Evolutionary conservation across 1,284 basidiomycete species (phyloP).

Genomic region (Ganoderma sp.): DNA sequence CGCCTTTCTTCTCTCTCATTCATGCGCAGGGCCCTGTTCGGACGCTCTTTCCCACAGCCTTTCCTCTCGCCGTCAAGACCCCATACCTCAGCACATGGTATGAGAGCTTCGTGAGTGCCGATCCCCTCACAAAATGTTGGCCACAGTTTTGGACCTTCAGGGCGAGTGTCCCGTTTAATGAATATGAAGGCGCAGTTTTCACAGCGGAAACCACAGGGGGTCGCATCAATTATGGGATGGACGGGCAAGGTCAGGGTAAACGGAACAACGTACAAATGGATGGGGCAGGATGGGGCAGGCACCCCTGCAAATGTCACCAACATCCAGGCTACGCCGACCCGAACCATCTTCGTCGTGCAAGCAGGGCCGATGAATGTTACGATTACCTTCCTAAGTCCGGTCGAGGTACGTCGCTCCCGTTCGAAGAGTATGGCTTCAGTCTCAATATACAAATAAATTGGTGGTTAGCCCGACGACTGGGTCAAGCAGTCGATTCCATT

Average conservation of each 20-base stretch:
- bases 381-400: conserved; percentile 33
- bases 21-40: conserved; percentile 15
- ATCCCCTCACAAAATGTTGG: too few relatives aligned
- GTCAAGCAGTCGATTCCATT: conserved; percentile 44
- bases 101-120: too few relatives aligned
- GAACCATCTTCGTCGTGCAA: conserved; percentile 29
- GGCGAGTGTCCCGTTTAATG: conserved; percentile 2
- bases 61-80: conserved; percentile 25
- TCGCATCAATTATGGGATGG: conserved; percentile 25
- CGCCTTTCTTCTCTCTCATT: conserved; percentile 17
- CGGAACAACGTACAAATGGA: conserved; percentile 30
- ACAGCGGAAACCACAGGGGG: neutral
- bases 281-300: conserved; percentile 17
- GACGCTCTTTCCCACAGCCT: conserved; percentile 20
- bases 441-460: neutral
- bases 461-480: conserved; percentile 39
- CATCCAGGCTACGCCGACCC: conserved; percentile 28
- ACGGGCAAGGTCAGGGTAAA: conserved; percentile 34
- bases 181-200: too few relatives aligned
- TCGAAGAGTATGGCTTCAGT: neutral
- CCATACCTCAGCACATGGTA: conserved; percentile 29
- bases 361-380: conserved; percentile 32
- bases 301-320: conserved; percentile 17
- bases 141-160: conserved; percentile 17
- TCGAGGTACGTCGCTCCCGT: conserved; percentile 29